Evolutionary conservation across 164 flowering plant genomes (phyloP), one percentile per base, ranked within the genome.

Genomic region (Taxillus chinensis): DNA sequence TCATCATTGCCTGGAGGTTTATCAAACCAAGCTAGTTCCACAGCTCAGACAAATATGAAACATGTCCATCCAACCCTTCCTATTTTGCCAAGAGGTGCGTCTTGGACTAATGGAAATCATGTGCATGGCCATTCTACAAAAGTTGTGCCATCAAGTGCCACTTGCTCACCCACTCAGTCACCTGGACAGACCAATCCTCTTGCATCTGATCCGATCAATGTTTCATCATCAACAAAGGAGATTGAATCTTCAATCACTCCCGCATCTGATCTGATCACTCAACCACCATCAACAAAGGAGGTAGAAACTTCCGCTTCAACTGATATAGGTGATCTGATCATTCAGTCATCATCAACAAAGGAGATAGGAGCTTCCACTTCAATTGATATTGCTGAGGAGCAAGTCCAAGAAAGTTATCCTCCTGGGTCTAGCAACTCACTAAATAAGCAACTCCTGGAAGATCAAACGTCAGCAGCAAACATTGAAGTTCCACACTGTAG

Each of bases 1-100:
- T 51, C 87, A 37, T 64, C 78, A 14, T 8, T 70, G 46, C 56
- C 70, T 42, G 54, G 80, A 43, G 71, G 75, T 42, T 62, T 62
- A 60, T 17, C 70, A 37, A 71, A 62, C 45, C 67, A 74, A 55
- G 59, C 77, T 61, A 64, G 74, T 11, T 39, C 72, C 67, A 60
- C 16, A 58, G 45, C 74, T 61, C 71, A 67, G 41, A 69, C 87
- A 37, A 82, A 74, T 68, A 74, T 78, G n/a, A 86, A 73, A 60
- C 79, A 75, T 57, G 74, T 75, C 41, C 67, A 74, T 48, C 72
- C 81, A 56, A 76, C 80, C 13, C 16, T 68, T 45, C 48, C 78
- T 9, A 62, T 74, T 13, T 42, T 70, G 45, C 62, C 77, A 16
- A 63, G 74, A 15, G 43, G 60, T 64, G 50, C 57, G 13, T 16